Evolutionary conservation across 2,329 filamentous ascomycete genomes (phyloP).

Genomic region (Clonostachys rosea): DNA sequence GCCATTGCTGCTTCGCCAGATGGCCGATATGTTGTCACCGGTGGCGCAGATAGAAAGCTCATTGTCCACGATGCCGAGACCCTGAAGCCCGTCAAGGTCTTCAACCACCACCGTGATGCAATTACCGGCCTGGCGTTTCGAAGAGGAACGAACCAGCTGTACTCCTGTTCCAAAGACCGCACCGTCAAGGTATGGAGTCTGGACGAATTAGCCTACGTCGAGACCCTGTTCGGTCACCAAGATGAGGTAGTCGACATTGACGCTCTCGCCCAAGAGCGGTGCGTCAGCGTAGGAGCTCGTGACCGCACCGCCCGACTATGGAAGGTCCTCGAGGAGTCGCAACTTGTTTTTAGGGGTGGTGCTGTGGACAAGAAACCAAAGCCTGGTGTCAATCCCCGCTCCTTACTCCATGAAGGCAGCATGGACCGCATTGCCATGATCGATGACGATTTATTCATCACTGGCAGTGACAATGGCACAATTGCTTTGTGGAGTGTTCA

Average conservation of each 20-base stretch:
- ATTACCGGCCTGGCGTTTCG: constrained; percentile 84
- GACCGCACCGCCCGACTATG: constrained; percentile 90
- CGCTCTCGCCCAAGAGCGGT: constrained; percentile 79
- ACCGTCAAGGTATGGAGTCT: constrained; percentile 95
- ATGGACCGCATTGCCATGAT: constrained; percentile 91
- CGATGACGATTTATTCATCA: constrained; percentile 85
- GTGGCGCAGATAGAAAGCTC: constrained; percentile 77
- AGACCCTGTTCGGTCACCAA: constrained; percentile 95
- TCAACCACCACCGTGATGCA: constrained; percentile 87
- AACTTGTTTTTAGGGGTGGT: constrained; percentile 90
- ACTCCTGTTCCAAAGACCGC: constrained; percentile 84
- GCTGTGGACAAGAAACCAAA: constrained; percentile 55
- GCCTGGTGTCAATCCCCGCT: constrained; percentile 39
- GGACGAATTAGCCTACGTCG: constrained; percentile 87
- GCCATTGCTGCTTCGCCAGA: constrained; percentile 83
- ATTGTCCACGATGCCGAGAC: constrained; percentile 84
- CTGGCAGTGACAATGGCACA: constrained; percentile 86
- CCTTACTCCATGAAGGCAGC: constrained; percentile 68
- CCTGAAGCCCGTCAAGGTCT: constrained; percentile 74
- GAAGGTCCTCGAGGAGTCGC: constrained; percentile 94
- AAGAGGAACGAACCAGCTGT: constrained; percentile 84
- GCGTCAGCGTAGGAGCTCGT: constrained; percentile 83
- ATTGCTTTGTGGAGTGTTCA: constrained; percentile 83
- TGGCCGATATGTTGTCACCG: constrained; percentile 87
- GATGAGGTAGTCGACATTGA: constrained; percentile 84